phyloP scores from a whole-genome alignment of 2,329 filamentous ascomycete species.

The Apiospora koreana region DNA sequence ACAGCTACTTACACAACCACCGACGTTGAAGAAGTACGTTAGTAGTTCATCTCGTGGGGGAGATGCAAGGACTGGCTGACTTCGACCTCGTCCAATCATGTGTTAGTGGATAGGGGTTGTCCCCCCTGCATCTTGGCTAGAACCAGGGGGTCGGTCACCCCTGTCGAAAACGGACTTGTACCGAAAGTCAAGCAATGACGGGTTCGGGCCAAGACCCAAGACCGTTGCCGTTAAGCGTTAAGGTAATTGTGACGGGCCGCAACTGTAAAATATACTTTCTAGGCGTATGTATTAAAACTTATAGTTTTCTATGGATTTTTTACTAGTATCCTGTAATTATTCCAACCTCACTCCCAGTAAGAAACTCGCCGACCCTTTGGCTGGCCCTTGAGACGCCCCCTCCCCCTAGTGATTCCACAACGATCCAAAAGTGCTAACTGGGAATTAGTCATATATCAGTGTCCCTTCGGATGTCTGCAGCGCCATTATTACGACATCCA shows the following conservation, averaged over 20 bases:
- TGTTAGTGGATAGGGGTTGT: not conserved
- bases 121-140: not conserved
- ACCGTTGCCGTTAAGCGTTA: too few species aligned
- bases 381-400: too few species aligned
- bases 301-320: not conserved
- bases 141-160: too few species aligned
- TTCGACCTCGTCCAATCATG: not conserved
- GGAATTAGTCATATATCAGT: not conserved
- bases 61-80: not conserved
- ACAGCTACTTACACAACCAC: too few species aligned
- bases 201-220: not conserved
- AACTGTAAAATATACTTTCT: not conserved
- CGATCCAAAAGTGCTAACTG: not conserved
- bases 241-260: not conserved
- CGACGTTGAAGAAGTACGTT: too few species aligned
- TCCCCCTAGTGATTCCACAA: rapidly evolving
- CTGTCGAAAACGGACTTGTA: not conserved
- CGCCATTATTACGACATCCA: not conserved
- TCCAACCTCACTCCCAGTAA: not conserved
- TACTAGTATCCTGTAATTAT: not conserved
- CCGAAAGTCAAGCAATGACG: not conserved
- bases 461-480: not conserved
- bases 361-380: too few species aligned
- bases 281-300: not conserved
- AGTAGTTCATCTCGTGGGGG: not conserved